Base-by-base conservation (phyloP, 1,284 basidiomycete genomes). In the Cutaneotrichosporon mucoides region DNA sequence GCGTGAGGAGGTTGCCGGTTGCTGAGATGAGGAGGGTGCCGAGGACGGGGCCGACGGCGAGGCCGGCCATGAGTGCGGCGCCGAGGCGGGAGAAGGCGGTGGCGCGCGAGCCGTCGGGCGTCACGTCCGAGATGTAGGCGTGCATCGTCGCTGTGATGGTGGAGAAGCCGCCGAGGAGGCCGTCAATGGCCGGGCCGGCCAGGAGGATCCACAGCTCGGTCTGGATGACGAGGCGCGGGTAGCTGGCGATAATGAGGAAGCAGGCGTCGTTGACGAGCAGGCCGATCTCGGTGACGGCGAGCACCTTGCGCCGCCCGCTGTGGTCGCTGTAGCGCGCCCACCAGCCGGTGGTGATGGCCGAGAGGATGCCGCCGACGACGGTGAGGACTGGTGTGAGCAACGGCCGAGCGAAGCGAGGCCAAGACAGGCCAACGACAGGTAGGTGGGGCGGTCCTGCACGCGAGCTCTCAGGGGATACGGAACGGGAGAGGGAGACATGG, bases 271-370 rank as follows among this genome's bases (percentile, higher is more conserved):
- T 88, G 62, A 89, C 78, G 68, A 92, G 81, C 2, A 92, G 75
- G 4, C 92, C 90, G 15, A 87, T 65, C 5, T 88, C 85, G 12
- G 86, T 79, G 33, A 86, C 77, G 10, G 87, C 85, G 56, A 95
- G 83, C 38, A 94, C 86, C 49, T 82, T 83, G 5, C 85, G 88
- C 35, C 92, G 83, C 9, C 92, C 92, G 60, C 87, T 77, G 15
- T 85, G 81, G 71, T 94, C 90, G 7, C 89, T 86, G 48, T 88
- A 87, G 60, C 84, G 84, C 41, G 89, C 89, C 92, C 92, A 96
- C 83, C 86, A 91, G 8, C 88, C 89, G 0, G 90, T 90, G 1
- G 89, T 92, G 38, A 93, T 75, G 0, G 89, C 90, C 4, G 88
- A 88, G 4, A 94, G 82, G 5, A 86, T 68, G n/a, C 92, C 92